Base-by-base conservation (phyloP, 1,139 yeast species). In the Pichia cactophila region DNA sequence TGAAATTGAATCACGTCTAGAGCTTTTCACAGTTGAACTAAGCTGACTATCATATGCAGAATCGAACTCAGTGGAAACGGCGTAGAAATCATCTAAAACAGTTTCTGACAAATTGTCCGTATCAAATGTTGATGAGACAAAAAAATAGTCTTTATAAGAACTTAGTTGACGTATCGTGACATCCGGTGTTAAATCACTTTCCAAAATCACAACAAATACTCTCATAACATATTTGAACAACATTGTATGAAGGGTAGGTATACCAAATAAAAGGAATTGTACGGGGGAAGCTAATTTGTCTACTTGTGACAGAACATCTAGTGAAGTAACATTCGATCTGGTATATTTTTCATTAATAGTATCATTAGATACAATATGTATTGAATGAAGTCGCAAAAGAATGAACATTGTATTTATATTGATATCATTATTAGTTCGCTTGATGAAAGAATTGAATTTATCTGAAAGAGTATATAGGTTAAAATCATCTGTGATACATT, bases 371-470 rank as follows among this genome's bases (percentile, higher is more conserved):
- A 28, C n/a, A 9, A 40, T 41, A 4, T 42, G 20, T 3, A 63
- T 45, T 5, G 62, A 56, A 52, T 68, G 69, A 49, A 79, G 65
- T 51, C 74, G 74, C 49, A 83, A 60, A n/a, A 82, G 61, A 23
- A 87, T 36, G 45, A 73, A 71, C n/a, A 86, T 43, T 33, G 80
- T 59, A 59, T 79, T 75, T 2, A 80, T 85, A 20, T 75, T 70
- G 54, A 82, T 58, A 51, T 76, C 75, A 26, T 81, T 77, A 54
- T 85, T 80, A 2, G 89, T 80, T 1, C 54, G 59, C 0, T 50
- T 45, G 11, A 83, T 57, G 56, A 69, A 83, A 0, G 46, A 44
- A n/a, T 63, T 50, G 1, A 86, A 49, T 0, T 61, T 56, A 0
- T 53, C 42, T 51, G 77, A 59, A 0, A 85, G 57, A 9, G 66